phyloP scores from a whole-genome alignment of 345 rosid species.

The Psidium friedrichsthalianum region DNA sequence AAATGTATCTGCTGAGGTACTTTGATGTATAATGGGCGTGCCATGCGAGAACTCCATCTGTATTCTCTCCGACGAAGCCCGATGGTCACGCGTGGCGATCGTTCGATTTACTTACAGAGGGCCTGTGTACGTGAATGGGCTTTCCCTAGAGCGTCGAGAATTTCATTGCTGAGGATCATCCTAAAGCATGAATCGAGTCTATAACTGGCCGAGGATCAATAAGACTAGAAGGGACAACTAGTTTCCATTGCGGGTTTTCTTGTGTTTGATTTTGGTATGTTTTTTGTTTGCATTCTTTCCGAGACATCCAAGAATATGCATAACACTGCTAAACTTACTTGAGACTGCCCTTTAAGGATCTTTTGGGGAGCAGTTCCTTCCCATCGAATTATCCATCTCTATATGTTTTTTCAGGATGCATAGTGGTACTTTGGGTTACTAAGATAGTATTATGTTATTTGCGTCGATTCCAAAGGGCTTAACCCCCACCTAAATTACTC shows the following conservation, averaged over 20 bases:
- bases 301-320: background rate
- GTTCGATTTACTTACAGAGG: background rate
- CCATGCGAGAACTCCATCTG: constrained; percentile 13
- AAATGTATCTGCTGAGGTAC: constrained; percentile 8
- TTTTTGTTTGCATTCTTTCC: background rate
- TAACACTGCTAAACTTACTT: too few relatives aligned
- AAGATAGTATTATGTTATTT: background rate
- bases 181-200: background rate
- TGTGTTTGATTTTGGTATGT: background rate
- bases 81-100: background rate
- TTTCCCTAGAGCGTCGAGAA: background rate
- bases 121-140: background rate
- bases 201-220: background rate
- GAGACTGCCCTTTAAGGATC: too few relatives aligned
- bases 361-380: too few relatives aligned
- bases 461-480: too few relatives aligned
- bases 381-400: too few relatives aligned
- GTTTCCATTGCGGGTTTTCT: background rate
- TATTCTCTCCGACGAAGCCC: background rate
- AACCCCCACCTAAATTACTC: too few relatives aligned
- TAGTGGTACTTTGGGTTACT: background rate
- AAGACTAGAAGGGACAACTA: background rate
- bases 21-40: constrained; percentile 6
- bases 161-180: background rate
- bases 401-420: too few relatives aligned